phyloP scores from a whole-genome alignment of 768 basidiomycete species.

The Lactifluus rugatus region DNA sequence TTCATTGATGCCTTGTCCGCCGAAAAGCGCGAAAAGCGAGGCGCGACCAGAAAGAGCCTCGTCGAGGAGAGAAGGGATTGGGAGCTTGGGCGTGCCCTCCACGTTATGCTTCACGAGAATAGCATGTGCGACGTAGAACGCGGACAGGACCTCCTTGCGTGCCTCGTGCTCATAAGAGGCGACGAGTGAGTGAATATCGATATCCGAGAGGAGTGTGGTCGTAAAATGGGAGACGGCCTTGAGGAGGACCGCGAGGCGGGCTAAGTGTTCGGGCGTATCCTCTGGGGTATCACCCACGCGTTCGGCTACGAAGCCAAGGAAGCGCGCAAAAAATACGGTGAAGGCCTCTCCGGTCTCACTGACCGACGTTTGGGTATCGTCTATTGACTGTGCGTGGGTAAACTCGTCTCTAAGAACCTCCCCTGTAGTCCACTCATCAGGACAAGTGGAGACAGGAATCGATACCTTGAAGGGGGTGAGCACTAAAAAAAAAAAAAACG shows the following conservation, averaged over 20 bases:
- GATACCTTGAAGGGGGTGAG: no score
- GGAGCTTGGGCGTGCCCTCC: conserved; percentile 45
- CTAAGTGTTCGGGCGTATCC: conserved; percentile 29
- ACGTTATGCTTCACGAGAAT: conserved; percentile 50
- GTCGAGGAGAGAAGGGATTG: conserved; percentile 57
- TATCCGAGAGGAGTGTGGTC: conserved; percentile 51
- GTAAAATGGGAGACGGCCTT: conserved; percentile 73
- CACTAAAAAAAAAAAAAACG: no score
- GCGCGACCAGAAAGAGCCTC: conserved; percentile 53
- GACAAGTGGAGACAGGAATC: conserved; percentile 50
- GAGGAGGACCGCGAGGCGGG: conserved; percentile 57
- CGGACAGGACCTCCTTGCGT: conserved; percentile 63
- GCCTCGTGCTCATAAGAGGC: conserved; percentile 60
- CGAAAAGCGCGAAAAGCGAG: conserved; percentile 86
- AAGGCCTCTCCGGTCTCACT: conserved; percentile 50
- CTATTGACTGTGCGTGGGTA: conserved; percentile 47
- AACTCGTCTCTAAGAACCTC: conserved; percentile 90
- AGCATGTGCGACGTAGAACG: conserved; percentile 73
- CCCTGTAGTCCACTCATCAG: conserved; percentile 84
- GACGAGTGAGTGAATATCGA: conserved; percentile 75
- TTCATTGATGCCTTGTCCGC: conserved; percentile 96
- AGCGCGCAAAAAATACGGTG: conserved; percentile 65
- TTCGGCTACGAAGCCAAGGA: conserved; percentile 66
- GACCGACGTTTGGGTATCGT: conserved; percentile 42
- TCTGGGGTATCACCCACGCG: conserved; percentile 41